Conservation (phyloP, 805 yeast genomes). For the Candida fluviatilis region DNA sequence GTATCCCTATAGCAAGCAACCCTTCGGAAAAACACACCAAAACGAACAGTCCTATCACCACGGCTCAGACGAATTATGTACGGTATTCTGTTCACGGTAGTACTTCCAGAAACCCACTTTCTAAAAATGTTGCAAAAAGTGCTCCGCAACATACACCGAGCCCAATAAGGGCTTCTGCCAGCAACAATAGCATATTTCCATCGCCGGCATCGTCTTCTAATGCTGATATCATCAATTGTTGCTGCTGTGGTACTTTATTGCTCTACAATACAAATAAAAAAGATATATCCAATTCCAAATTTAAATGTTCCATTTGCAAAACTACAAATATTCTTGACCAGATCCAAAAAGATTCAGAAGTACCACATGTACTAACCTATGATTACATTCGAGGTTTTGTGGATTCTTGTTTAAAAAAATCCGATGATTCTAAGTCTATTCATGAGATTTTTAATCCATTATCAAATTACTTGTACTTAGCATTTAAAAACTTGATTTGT, state of each 20-base stretch:
- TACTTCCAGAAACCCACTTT: neutral
- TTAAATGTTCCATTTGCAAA: conserved; percentile 60
- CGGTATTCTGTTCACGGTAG: neutral
- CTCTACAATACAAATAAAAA: conserved; percentile 13
- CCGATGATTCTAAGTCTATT: conserved; percentile 8
- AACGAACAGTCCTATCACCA: too few species aligned
- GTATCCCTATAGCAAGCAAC: too few species aligned
- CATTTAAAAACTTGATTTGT: conserved; percentile 45
- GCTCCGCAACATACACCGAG: neutral
- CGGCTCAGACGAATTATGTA: too few species aligned
- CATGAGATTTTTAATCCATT: conserved; percentile 46
- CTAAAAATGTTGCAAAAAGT: neutral
- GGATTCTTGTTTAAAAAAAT: conserved; percentile 25
- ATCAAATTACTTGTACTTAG: conserved; percentile 39
- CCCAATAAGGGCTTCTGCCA: neutral
- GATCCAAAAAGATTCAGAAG: conserved; percentile 3
- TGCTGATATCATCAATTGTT: conserved; percentile 19
- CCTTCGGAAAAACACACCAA: too few species aligned
- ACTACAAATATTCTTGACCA: conserved; percentile 37
- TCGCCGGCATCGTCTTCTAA: too few species aligned
- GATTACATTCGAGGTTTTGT: conserved; percentile 27
- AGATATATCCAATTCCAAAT: conserved; percentile 21
- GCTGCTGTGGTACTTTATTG: conserved; percentile 35
- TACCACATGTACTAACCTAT: conserved; percentile 25
- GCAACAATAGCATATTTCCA: too few species aligned